phyloP scores from a whole-genome alignment of 805 yeast species.

The Zygosaccharomyces kombuchaensis region DNA sequence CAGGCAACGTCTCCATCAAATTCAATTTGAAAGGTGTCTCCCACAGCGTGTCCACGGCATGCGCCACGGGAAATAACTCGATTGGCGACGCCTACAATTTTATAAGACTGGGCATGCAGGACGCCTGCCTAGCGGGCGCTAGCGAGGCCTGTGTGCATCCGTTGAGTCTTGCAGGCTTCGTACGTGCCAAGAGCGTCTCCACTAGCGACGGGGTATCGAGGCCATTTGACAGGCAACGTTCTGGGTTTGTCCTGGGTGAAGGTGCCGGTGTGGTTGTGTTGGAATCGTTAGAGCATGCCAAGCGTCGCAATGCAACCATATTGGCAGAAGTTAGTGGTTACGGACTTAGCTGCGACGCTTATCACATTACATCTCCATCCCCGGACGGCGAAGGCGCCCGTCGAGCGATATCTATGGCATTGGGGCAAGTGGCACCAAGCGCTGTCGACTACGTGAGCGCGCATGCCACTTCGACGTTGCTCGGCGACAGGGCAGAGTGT shows the following conservation, averaged over 20 bases:
- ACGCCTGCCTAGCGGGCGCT: slow-evolving; percentile 92
- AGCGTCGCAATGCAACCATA: slow-evolving; percentile 56
- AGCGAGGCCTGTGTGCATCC: slow-evolving; percentile 87
- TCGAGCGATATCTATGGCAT: slow-evolving; percentile 76
- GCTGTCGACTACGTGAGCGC: slow-evolving; percentile 82
- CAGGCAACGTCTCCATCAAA: slow-evolving; percentile 81
- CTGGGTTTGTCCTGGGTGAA: slow-evolving; percentile 91
- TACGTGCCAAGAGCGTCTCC: slow-evolving; percentile 78
- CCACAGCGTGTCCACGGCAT: slow-evolving; percentile 88
- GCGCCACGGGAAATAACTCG: slow-evolving; percentile 93
- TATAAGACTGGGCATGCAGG: slow-evolving; percentile 72
- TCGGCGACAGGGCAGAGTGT: slow-evolving; percentile 89
- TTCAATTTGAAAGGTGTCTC: slow-evolving; percentile 78
- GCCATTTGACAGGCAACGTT: slow-evolving; percentile 76
- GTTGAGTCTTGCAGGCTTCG: slow-evolving; percentile 81
- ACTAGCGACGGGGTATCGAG: slow-evolving; percentile 64
- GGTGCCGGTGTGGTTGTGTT: slow-evolving; percentile 81
- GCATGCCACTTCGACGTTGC: slow-evolving; percentile 88
- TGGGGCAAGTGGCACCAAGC: slow-evolving; percentile 47
- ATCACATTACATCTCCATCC: slow-evolving; percentile 89
- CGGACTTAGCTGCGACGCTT: slow-evolving; percentile 88
- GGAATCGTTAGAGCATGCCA: slow-evolving; percentile 76
- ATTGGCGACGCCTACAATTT: slow-evolving; percentile 90
- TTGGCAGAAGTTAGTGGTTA: slow-evolving; percentile 83
- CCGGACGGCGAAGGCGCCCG: slow-evolving; percentile 80